These are phyloP conservation scores for Magnusiomyces tetraspermus DNA, from an alignment of 1,139 yeast species.

Conservation along the genomic window DNA sequence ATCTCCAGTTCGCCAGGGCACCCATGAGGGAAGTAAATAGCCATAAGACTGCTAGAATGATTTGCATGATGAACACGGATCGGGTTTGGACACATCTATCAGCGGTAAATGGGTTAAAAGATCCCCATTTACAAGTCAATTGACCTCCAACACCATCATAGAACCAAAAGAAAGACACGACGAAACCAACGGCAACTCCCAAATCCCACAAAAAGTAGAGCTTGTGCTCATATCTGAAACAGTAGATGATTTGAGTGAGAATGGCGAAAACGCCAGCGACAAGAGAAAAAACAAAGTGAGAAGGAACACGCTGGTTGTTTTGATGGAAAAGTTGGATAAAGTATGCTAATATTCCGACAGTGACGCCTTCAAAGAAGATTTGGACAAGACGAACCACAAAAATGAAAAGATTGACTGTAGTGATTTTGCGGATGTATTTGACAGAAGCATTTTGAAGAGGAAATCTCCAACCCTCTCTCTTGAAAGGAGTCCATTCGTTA, in stretches of 20 bases:
- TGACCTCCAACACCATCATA: constrained; percentile 19
- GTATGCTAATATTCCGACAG: constrained; percentile 27
- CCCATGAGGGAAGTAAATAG: constrained; percentile 21
- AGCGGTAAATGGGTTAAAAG: constrained; percentile 30
- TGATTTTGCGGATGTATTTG: constrained; percentile 8
- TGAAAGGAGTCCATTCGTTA: not conserved
- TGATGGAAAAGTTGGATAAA: constrained; percentile 21
- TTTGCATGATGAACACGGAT: constrained; percentile 25
- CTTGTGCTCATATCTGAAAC: constrained; percentile 23
- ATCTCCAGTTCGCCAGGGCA: constrained; percentile 14
- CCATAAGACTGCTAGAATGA: constrained; percentile 26
- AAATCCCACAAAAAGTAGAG: constrained; percentile 26
- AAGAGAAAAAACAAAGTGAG: constrained; percentile 25
- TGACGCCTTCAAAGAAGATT: constrained; percentile 29
- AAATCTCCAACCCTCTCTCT: not conserved
- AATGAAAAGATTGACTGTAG: constrained; percentile 26
- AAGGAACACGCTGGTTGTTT: constrained; percentile 14
- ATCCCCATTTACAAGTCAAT: constrained; percentile 25
- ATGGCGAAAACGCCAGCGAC: constrained; percentile 25
- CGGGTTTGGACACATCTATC: constrained; percentile 27
- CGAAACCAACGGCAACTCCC: constrained; percentile 23
- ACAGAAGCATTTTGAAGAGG: not conserved
- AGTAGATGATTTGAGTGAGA: constrained; percentile 28
- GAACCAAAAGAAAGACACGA: constrained; percentile 28
- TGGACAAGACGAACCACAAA: constrained; percentile 26